Percentiles rank a stretch among this genome's conserved stretches.
These are phyloP conservation scores for Plasmodium sp. DNA, from an alignment of 169 alveolate genomes.

Conservation along the genomic window DNA sequence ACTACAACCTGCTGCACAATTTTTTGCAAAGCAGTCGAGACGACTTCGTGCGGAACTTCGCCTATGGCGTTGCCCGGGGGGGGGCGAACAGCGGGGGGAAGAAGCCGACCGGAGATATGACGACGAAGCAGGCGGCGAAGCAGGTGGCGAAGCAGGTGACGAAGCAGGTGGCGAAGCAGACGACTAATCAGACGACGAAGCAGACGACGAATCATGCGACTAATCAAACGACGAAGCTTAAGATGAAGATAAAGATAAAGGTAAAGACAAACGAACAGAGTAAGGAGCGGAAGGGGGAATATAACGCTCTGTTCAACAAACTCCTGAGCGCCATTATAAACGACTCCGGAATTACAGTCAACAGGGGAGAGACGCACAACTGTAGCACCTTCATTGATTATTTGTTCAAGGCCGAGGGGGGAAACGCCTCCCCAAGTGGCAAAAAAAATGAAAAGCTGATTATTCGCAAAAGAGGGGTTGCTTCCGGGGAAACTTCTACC, in stretches of 20 bases:
- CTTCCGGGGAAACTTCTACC: neutral
- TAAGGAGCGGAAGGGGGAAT: neutral
- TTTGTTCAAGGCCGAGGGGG: neutral
- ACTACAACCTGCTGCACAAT: conserved; percentile 20
- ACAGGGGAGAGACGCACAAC: neutral
- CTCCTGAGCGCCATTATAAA: conserved; percentile 3
- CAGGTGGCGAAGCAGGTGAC: neutral
- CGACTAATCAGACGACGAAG: neutral
- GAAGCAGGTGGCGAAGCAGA: neutral
- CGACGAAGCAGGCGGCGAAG: neutral
- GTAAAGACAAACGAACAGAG: neutral
- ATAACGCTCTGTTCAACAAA: conserved; percentile 13
- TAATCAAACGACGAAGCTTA: neutral
- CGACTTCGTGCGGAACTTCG: neutral
- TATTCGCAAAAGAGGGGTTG: neutral
- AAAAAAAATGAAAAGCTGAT: neutral
- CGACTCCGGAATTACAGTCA: conserved; percentile 2
- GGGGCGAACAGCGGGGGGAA: neutral
- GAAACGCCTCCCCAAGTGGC: neutral
- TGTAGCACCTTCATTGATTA: conserved; percentile 2
- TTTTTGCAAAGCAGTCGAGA: conserved; percentile 4
- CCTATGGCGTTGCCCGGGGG: neutral
- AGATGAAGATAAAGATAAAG: neutral
- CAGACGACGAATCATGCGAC: neutral
- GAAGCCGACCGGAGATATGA: neutral